A percentile compares a stretch with the other conserved stretches of the same genome.
phyloP scores from a whole-genome alignment of 257 asterid genomes.

The Nicotiana benthamiana region DNA sequence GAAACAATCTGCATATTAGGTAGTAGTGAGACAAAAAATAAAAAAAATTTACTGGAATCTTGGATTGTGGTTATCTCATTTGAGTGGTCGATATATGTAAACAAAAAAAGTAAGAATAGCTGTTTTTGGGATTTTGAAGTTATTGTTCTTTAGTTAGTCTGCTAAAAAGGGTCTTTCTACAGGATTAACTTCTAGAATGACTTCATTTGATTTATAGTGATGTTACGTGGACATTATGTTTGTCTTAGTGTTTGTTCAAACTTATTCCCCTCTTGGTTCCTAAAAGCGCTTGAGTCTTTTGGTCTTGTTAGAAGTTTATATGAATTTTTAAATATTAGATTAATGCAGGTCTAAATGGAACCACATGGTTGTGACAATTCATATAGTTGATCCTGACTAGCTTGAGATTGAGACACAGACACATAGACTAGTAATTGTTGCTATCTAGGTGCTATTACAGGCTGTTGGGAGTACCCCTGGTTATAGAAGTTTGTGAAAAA shows the following conservation, averaged over 20 bases:
- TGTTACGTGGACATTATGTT: neutral
- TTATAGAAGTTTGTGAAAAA: too few relatives aligned
- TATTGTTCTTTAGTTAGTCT: neutral
- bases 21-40: neutral
- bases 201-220: neutral
- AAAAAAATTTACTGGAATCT: neutral
- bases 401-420: too few relatives aligned
- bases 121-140: neutral
- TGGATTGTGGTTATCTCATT: neutral
- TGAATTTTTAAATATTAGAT: too few relatives aligned
- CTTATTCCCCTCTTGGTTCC: neutral
- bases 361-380: too few relatives aligned
- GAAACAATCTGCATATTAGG: neutral
- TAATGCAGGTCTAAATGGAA: too few relatives aligned
- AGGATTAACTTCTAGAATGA: neutral
- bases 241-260: neutral
- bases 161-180: neutral
- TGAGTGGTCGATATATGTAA: neutral
- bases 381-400: too few relatives aligned
- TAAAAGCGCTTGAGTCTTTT: neutral
- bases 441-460: too few relatives aligned
- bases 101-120: neutral
- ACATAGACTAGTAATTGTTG: too few relatives aligned
- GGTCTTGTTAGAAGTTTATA: too few relatives aligned
- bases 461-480: too few relatives aligned